phyloP scores from a whole-genome alignment of 257 asterid species.

The Lycium barbarum region DNA sequence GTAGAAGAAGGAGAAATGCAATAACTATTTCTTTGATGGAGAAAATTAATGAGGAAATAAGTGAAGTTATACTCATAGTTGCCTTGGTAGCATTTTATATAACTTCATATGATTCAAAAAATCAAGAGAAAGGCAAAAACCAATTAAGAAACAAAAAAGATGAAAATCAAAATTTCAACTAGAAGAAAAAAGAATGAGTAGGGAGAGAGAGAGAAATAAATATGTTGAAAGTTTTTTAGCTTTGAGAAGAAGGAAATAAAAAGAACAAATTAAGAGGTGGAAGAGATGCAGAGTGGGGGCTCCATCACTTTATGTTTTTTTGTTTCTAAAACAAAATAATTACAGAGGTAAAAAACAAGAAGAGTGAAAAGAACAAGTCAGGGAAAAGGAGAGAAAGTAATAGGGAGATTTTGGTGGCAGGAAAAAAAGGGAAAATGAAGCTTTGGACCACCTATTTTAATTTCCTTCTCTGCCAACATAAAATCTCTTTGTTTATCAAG shows the following conservation, averaged over 20 bases:
- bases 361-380: conserved; percentile 15
- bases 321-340: too few relatives aligned
- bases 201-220: background rate
- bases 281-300: background rate
- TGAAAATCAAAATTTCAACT: background rate
- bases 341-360: conserved; percentile 8
- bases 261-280: conserved; percentile 19
- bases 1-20: conserved; percentile 1
- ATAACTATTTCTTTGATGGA: conserved; percentile 9
- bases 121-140: background rate
- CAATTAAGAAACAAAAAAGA: background rate
- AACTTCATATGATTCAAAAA: background rate
- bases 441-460: conserved; percentile 10
- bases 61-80: conserved; percentile 19
- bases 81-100: conserved; percentile 21
- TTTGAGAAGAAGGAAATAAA: background rate
- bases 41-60: conserved; percentile 21
- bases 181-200: background rate
- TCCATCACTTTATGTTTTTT: background rate
- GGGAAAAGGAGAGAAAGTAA: conserved; percentile 2
- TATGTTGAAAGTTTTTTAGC: background rate
- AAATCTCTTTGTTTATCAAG: background rate
- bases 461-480: background rate
- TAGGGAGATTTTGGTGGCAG: background rate
- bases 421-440: background rate